phyloP scores from a whole-genome alignment of 1,139 yeast species.

The Yamadazyma siamensis region DNA sequence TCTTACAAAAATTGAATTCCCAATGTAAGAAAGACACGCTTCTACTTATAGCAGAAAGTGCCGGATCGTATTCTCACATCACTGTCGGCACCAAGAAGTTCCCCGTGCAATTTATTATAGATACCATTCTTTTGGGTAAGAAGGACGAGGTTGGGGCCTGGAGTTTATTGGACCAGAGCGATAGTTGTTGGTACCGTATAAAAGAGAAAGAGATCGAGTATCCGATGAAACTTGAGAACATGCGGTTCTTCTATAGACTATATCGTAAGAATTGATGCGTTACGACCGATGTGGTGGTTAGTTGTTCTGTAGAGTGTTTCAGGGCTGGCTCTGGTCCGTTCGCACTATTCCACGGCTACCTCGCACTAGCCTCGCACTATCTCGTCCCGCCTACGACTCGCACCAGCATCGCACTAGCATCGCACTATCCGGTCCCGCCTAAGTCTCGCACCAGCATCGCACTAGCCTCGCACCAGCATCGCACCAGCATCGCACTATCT shows the following conservation, averaged over 20 bases:
- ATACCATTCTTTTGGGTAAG: slow-evolving; percentile 64
- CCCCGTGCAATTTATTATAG: slow-evolving; percentile 79
- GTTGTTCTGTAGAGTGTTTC: no score
- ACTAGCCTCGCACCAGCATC: no score
- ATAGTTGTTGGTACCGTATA: slow-evolving; percentile 80
- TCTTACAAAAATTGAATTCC: slow-evolving; percentile 50
- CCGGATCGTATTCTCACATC: slow-evolving; percentile 85
- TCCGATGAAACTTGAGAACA: slow-evolving; percentile 74
- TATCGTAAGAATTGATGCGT: slow-evolving; percentile 47
- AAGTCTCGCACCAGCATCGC: no score
- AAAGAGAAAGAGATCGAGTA: slow-evolving; percentile 53
- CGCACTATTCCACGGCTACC: no score
- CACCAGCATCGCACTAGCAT: no score
- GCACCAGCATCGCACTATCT: no score
- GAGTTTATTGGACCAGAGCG: slow-evolving; percentile 63
- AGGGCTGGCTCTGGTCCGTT: no score
- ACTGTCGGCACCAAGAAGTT: slow-evolving; percentile 70
- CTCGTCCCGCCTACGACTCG: no score
- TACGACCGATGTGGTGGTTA: no score
- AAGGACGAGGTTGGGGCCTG: slow-evolving; percentile 55
- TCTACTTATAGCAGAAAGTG: slow-evolving; percentile 76
- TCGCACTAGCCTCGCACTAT: no score
- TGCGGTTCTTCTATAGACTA: slow-evolving; percentile 80
- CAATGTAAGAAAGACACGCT: slow-evolving; percentile 53
- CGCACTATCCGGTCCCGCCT: no score